Base-by-base conservation (phyloP, 345 rosid species). In the Hirschfeldia incana region DNA sequence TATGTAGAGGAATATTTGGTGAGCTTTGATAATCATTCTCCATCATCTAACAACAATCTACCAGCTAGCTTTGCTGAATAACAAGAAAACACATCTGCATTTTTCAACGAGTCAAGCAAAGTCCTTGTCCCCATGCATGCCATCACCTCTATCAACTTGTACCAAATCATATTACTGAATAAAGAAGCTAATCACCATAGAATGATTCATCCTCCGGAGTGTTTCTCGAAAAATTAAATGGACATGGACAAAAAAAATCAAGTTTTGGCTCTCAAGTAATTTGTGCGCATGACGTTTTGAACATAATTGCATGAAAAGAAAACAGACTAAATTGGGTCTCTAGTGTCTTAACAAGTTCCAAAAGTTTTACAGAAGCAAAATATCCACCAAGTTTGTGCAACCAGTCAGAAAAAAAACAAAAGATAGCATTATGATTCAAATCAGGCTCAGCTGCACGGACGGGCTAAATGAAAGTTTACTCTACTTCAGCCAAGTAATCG, bases 401-500 rank as follows among this genome's bases (percentile, higher is more conserved):
- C 67, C 29, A 72, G 67, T 21, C 58, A 66, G 4, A 4, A 1
- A 49, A 33, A 42, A 44, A 34, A 17, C 2, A 33, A 67, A 6
- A 60, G 57, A 65, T 10, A 17, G 51, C 28, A 21, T 0, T 33
- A 29, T 46, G 42, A 72, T 51, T 32, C 39, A 44, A 32, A 53
- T 65, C 53, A 15, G 0, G 62, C 61, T 32, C n/a, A 10, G 70
- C 17, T 70, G 66, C 53, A 5, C 12, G 30, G 32, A 5, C 16
- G 30, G 32, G 57, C 9, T 27, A 39, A 13, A 53, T 67, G 75
- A 61, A 39, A 76, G 76, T 37, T 72, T 87, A 92, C 75, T 92
- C 97, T 26, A 81, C 81, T 76, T 76, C 84, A 60, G 80, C 84
- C 66, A 81, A 76, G 84, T 81, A 81, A 72, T 89, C 93, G 21